Evolutionary conservation across 805 yeast genomes (phyloP).

Genomic region (Candida incommunis): DNA sequence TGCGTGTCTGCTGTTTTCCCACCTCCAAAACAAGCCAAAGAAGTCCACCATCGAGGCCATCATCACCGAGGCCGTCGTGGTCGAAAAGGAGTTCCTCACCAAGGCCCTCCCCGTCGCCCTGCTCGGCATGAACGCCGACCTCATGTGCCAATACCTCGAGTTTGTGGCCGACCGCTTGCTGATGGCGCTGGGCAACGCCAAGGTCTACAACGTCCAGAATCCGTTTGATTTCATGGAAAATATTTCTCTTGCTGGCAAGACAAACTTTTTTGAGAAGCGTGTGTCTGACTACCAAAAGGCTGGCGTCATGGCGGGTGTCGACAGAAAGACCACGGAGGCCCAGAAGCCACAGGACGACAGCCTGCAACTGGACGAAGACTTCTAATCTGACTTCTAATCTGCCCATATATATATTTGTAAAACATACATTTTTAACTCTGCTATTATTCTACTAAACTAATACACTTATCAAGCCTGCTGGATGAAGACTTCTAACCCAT

Average conservation of each 20-base stretch:
- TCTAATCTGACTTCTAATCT: constrained; percentile 37
- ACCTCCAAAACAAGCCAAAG: constrained; percentile 79
- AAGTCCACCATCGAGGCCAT: constrained; percentile 66
- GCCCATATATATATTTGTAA: neutral
- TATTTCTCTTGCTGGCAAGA: constrained; percentile 95
- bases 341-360: constrained; percentile 29
- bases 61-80: constrained; percentile 87
- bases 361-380: constrained; percentile 87
- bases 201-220: constrained; percentile 72
- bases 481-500: too few relatives aligned
- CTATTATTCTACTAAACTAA: too few relatives aligned
- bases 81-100: constrained; percentile 87
- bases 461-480: too few relatives aligned
- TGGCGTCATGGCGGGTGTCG: constrained; percentile 83
- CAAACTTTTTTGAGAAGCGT: constrained; percentile 97
- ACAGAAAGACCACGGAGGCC: constrained; percentile 30
- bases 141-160: constrained; percentile 97
- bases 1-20: constrained; percentile 90
- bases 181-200: constrained; percentile 81
- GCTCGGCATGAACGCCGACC: constrained; percentile 84
- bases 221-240: constrained; percentile 99
- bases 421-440: too few relatives aligned
- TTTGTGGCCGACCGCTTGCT: constrained; percentile 93
- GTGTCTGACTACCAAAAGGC: constrained; percentile 98
- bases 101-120: constrained; percentile 90